Base-by-base conservation (phyloP, 257 asterid genomes). In the Przewalskia tangutica region DNA sequence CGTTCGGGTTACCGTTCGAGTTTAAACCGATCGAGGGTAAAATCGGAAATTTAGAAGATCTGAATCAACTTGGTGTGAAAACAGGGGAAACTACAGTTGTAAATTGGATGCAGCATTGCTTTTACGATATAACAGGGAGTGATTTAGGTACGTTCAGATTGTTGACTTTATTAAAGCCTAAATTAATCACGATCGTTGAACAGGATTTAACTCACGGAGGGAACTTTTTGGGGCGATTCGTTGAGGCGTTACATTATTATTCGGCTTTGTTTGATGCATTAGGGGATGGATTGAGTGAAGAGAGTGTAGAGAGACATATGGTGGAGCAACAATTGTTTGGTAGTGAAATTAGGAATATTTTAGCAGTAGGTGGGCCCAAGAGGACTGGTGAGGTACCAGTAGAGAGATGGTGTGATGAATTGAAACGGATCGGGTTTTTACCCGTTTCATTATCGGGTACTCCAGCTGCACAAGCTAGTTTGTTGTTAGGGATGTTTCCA, bases 321-420 rank as follows among this genome's bases (percentile, higher is more conserved):
- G 98, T 92, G 90, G 99, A 95, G 89, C 98, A 92, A 88, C 99
- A 93, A 83, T 68, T 95, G 80, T 87, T 95, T 2, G 97, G 97
- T 11, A 85, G 91, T 54, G 97, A 94, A 84, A 94, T 94, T 2
- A 84, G 96, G 93, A 94, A 94, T 83, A 93, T 94, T 16, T 93
- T 94, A 81, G 97, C 97, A 0, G 97, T 94, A 0, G 96, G 95
- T 2, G 98, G 98, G 66, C 98, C 32, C 32, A 27, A 27, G 32
- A 27, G 32, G 32, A 38, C 42, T 38, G 17, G 96, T 42, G 97
- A 92, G 77, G 90, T 86, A 56, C 89, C 88, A 82, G 92, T 91
- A 87, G 98, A 90, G 88, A 86, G 93, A 78, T 94, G 97, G 98
- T 92, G 93, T 7, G 94, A 88, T 5, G 97, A 91, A 85, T 83